Base-by-base conservation (phyloP, 495 filamentous ascomycete species). In the Neurospora sp. region DNA sequence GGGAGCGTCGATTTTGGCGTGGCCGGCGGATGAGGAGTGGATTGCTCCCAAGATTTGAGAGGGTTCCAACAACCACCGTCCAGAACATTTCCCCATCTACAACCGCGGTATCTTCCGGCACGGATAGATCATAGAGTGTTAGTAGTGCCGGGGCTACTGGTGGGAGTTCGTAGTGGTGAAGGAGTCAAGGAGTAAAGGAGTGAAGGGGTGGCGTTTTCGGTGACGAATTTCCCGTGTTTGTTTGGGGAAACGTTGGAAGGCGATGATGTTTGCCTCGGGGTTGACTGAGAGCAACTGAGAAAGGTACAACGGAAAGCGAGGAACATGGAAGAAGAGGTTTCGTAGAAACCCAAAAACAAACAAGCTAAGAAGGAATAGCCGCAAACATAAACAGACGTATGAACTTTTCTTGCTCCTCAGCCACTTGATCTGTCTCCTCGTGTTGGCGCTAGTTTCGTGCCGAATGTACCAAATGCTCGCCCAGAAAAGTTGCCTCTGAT, bases 21-120 rank as follows among this genome's bases (percentile, higher is more conserved):
- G 80, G 80, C 80, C 80, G 5, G 48, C 69, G 9, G 79, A 80
- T 27, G 70, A 81, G 75, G 9, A 72, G 7, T 81, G 78, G 70
- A 35, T 74, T 37, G 31, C 69, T 5, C 77, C 78, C 0, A 69
- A 62, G 27, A 62, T 62, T 31, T 62, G 54, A 46, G 18, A 46
- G 40, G 12, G 12, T 41, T 16, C 16, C n/a, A 1, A 27, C 54
- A 16, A 62, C 54, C 1, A 62, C 54, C 0, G 54, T 62, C 54
- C 54, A 62, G 6, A 31, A 62, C 1, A 23, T 12, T 62, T 8
- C 54, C 5, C 54, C 12, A 0, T 62, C 54, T 0, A 62, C 54
- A 0, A 62, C 54, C 2, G 54, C 23, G 54, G 54, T 62, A 20
- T 62, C 54, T 27, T 62, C 54, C 2, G 54, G 54, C 10, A 62